Base-by-base conservation (phyloP, 768 basidiomycete species). In the Cubamyces lactineus region DNA sequence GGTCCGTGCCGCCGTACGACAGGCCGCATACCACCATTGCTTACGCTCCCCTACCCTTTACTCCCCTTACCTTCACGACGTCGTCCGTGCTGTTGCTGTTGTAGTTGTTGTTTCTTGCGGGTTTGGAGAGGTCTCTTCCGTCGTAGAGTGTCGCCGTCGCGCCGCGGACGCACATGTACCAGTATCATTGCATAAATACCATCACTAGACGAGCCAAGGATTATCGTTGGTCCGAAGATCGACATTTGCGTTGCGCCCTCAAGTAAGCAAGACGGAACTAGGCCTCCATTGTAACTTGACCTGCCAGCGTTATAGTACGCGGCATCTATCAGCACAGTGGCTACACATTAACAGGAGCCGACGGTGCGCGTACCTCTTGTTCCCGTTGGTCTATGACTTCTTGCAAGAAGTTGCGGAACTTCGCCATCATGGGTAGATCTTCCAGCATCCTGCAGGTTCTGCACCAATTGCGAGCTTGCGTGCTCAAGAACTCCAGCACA, bases 171-270 rank as follows among this genome's bases (percentile, higher is more conserved):
- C 53, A 42, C 47, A 57, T 57, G 56, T 57, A 59, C 30, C 39
- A 59, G 41, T 59, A 59, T 45, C 42, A 52, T 16, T 38, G 49
- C 49, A 34, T 59, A 38, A 51, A 59, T 59, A 51, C 42, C 49
- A 59, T 38, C 11, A 16, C 57, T 59, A 52, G 57, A 59, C 30
- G 28, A 16, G 40, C 57, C n/a, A 6, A 16, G 30, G 17, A n/a
- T n/a, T n/a, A 4, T 38, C n/a, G 13, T 19, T 12, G 11, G 39
- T 17, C 43, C 41, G 24, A 17, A 54, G 41, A 19, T 49, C 39
- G 45, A 46, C 21, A 6, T 7, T 3, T 28, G 28, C 21, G 8
- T 21, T 13, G 45, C 45, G 45, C 19, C 45, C 4, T 46, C n/a
- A 23, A 12, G n/a, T 3, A 5, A 8, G 45, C 19, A 46, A 21